These are phyloP conservation scores for Elsinoe ampelina DNA, from an alignment of 2,329 filamentous ascomycete species.

Conservation along the genomic window DNA sequence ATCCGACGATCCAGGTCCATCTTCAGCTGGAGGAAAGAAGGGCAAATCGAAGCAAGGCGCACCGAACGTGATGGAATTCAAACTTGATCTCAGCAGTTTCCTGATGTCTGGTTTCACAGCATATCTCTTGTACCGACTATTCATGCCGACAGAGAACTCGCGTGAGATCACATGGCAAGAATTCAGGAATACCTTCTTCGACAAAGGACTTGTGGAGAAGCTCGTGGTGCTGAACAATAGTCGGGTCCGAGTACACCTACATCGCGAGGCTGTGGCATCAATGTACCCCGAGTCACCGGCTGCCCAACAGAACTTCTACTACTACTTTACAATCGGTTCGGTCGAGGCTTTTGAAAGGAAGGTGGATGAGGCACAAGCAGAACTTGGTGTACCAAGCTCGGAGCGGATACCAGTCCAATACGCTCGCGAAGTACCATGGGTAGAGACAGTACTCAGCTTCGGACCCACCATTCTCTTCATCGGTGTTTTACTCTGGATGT, in stretches of 20 bases:
- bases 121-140: slow-evolving; percentile 53
- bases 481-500: slow-evolving; percentile 70
- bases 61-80: slow-evolving; percentile 37
- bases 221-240: slow-evolving; percentile 70
- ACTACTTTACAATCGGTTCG: slow-evolving; percentile 93
- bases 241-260: slow-evolving; percentile 69
- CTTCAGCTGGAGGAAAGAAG: slow-evolving; percentile 22
- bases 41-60: slow-evolving; percentile 28
- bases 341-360: slow-evolving; percentile 85
- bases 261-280: slow-evolving; percentile 61
- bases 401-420: slow-evolving; percentile 93
- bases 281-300: slow-evolving; percentile 70
- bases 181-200: slow-evolving; percentile 83
- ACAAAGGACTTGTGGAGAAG: slow-evolving; percentile 93
- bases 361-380: slow-evolving; percentile 77
- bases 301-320: slow-evolving; percentile 60
- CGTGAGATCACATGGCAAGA: slow-evolving; percentile 97
- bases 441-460: slow-evolving; percentile 67
- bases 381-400: slow-evolving; percentile 73
- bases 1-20: slow-evolving; percentile 36
- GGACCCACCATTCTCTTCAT: slow-evolving; percentile 82
- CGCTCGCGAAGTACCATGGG: slow-evolving; percentile 61
- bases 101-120: slow-evolving; percentile 51
- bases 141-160: slow-evolving; percentile 56
- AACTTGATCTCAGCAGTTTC: slow-evolving; percentile 47